Base-by-base conservation (phyloP, 495 filamentous ascomycete genomes). In the Penicillium argentinense region DNA sequence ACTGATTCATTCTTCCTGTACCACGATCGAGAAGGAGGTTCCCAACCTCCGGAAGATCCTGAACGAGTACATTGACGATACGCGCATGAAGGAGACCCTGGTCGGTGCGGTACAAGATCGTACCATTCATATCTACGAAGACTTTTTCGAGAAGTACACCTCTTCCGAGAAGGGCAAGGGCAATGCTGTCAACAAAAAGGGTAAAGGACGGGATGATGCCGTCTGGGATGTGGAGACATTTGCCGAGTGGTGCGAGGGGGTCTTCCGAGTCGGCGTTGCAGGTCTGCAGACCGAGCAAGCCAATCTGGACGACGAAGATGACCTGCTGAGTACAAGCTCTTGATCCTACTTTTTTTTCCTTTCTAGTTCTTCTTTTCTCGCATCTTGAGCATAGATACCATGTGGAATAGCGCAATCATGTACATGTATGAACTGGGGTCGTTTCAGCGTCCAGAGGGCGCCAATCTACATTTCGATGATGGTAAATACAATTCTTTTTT, bases 161-260 rank as follows among this genome's bases (percentile, higher is more conserved):
- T 64, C 68, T 28, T 63, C 64, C 3, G 69, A 69, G 55, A 68
- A 72, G 56, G 59, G 64, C 6, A 75, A 74, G 53, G 73, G 72
- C 0, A 59, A 63, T 44, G 52, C 60, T 11, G 53, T 74, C 23
- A 80, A 73, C 54, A 76, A 65, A 56, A 84, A 84, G 49, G 77
- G 79, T 6, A 85, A 86, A 60, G 78, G 76, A 5, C 66, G 77
- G 32, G 79, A 82, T 50, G 81, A 85, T 62, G 77, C 70, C 17
- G 68, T 79, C n/a, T 84, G 79, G 81, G 80, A 84, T 62, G 64
- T 76, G n/a, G 78, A 83, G 52, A 81, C 72, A 9, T 85, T 85
- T 62, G 71, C 65, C 2, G 75, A 78, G 45, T 85, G 81, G 81
- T 78, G 73, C 39, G 75, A 74, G 40, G 69, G 69, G 21, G 64